These are phyloP conservation scores for Neofusicoccum sp. DNA, from an alignment of 2,329 filamentous ascomycete species.

Conservation along the genomic window DNA sequence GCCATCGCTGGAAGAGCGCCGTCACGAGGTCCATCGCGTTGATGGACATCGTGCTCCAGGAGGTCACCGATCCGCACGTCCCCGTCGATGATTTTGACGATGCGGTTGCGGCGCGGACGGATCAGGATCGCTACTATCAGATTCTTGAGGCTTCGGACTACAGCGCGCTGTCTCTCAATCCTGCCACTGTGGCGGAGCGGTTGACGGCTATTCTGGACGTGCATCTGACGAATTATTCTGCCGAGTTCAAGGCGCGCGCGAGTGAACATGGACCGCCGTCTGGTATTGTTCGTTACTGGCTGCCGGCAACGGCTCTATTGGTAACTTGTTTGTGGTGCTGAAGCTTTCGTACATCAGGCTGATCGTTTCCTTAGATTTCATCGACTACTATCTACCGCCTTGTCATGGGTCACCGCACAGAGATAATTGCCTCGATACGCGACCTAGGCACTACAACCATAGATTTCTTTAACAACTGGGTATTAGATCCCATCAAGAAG, in stretches of 20 bases:
- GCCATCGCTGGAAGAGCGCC: slow-evolving; percentile 68
- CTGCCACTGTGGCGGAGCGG: slow-evolving; percentile 65
- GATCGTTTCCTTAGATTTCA: slow-evolving; percentile 48
- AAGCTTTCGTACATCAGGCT: slow-evolving; percentile 42
- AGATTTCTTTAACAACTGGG: slow-evolving; percentile 97
- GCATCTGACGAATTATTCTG: slow-evolving; percentile 68
- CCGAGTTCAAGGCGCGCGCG: slow-evolving; percentile 59
- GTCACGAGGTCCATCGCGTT: slow-evolving; percentile 80
- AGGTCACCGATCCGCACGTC: slow-evolving; percentile 65
- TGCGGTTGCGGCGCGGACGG: slow-evolving; percentile 59
- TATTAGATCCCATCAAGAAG: slow-evolving; percentile 80
- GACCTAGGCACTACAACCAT: slow-evolving; percentile 77
- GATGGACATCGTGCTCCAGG: slow-evolving; percentile 81
- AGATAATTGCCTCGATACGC: slow-evolving; percentile 77
- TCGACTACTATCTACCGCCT: slow-evolving; percentile 85
- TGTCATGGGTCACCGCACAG: slow-evolving; percentile 71
- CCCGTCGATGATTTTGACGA: slow-evolving; percentile 58
- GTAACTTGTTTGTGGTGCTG: not conserved
- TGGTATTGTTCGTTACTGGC: slow-evolving; percentile 80
- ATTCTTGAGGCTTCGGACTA: slow-evolving; percentile 38
- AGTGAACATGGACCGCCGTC: slow-evolving; percentile 74
- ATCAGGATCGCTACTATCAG: slow-evolving; percentile 51
- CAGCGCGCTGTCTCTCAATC: slow-evolving; percentile 36
- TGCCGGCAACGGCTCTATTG: slow-evolving; percentile 70
- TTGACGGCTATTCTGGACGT: slow-evolving; percentile 69